These are phyloP conservation scores for Microsporum audouinii DNA, from an alignment of 2,329 filamentous ascomycete species.

Conservation along the genomic window DNA sequence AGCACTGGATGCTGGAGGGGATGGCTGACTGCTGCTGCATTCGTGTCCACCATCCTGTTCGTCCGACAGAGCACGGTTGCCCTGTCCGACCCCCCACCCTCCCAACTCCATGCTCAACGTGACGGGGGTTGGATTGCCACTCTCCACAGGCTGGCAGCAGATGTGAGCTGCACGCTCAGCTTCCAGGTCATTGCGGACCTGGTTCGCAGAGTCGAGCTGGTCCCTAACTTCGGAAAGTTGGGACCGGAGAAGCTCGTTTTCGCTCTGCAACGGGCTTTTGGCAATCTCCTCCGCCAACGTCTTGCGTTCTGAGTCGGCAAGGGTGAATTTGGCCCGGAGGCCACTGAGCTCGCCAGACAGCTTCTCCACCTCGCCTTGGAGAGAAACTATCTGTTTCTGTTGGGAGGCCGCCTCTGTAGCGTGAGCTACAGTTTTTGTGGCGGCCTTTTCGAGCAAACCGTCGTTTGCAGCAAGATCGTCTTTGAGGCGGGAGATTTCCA, in stretches of 20 bases:
- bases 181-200: slow-evolving; percentile 5
- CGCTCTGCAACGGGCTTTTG: neutral
- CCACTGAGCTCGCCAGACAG: slow-evolving; percentile 3
- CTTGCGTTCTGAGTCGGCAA: neutral
- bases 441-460: neutral
- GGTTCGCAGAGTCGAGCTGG: slow-evolving; percentile 5
- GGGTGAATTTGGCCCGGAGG: neutral
- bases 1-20: neutral
- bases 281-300: slow-evolving; percentile 5
- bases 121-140: neutral
- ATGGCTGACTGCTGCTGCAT: neutral
- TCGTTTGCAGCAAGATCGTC: neutral
- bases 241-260: slow-evolving; percentile 4
- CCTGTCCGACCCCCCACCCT: slow-evolving; percentile 3
- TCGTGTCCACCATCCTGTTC: neutral
- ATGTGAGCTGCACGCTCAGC: slow-evolving; percentile 3
- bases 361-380: slow-evolving; percentile 7
- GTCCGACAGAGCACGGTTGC: neutral
- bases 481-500: neutral
- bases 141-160: neutral
- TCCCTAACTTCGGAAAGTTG: neutral
- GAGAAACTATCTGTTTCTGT: slow-evolving; percentile 2
- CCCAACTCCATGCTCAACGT: slow-evolving; percentile 3
- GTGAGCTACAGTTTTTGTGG: slow-evolving; percentile 3
- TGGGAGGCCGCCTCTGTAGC: neutral